These are phyloP conservation scores for Aquilaria agallochum DNA, from an alignment of 441 rosid species.

Conservation along the genomic window DNA sequence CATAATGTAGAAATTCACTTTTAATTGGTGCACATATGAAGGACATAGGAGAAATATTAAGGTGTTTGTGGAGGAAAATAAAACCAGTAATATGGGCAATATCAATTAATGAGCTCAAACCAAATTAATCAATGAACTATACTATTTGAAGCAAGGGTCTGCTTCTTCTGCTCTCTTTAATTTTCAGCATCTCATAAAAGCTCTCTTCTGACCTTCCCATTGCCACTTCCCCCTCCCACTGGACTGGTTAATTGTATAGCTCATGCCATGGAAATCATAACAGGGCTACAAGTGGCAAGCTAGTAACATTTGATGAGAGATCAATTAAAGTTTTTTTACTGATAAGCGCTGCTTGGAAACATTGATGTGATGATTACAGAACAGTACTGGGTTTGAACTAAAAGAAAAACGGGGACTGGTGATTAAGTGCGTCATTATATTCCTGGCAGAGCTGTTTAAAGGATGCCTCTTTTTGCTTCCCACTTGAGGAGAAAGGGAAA, in stretches of 20 bases:
- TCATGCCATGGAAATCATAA: neutral
- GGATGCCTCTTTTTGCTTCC: conserved; percentile 21
- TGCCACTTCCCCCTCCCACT: neutral
- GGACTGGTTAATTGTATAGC: neutral
- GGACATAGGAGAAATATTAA: conserved; percentile 7
- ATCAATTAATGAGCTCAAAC: conserved; percentile 24
- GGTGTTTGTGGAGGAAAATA: conserved; percentile 22
- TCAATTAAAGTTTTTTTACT: neutral
- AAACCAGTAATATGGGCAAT: conserved; percentile 10
- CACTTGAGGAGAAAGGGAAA: conserved; percentile 16
- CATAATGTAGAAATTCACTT: too few relatives aligned
- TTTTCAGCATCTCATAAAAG: conserved; percentile 18
- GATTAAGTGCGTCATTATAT: conserved; percentile 7
- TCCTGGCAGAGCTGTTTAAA: conserved; percentile 13
- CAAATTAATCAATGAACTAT: neutral
- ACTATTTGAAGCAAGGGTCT: too few relatives aligned
- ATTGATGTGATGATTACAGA: conserved; percentile 9
- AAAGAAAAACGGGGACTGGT: conserved; percentile 6
- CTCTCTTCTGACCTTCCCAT: conserved; percentile 17
- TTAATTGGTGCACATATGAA: too few relatives aligned
- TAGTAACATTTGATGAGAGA: conserved; percentile 9
- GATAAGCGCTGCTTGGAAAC: conserved; percentile 1
- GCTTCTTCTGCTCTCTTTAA: neutral
- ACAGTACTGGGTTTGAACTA: conserved; percentile 5
- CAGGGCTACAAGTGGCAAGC: conserved; percentile 1